Evolutionary conservation across 495 filamentous ascomycete genomes (phyloP).

Genomic region (Terfezia boudieri): DNA sequence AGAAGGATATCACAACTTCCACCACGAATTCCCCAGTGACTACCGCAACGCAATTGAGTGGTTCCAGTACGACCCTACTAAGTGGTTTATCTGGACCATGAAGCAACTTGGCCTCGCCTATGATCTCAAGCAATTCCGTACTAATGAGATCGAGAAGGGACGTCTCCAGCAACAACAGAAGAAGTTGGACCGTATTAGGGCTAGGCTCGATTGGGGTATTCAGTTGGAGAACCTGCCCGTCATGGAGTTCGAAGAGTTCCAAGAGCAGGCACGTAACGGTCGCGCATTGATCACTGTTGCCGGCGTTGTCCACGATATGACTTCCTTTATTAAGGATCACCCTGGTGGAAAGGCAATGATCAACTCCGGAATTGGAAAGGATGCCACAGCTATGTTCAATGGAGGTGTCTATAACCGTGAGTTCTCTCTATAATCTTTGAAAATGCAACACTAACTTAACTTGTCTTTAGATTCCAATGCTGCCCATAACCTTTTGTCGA

Average conservation of each 20-base stretch:
- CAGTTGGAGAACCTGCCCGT: conserved; percentile 88
- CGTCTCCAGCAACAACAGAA: conserved; percentile 93
- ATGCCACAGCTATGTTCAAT: conserved; percentile 98
- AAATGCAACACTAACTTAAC: too few relatives aligned
- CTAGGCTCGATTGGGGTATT: conserved; percentile 81
- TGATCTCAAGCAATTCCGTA: conserved; percentile 89
- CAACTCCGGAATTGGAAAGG: conserved; percentile 79
- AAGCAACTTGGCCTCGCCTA: conserved; percentile 88
- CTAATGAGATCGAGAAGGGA: conserved; percentile 98
- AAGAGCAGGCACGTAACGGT: conserved; percentile 69
- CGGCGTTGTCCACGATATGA: conserved; percentile 89
- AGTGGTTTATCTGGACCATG: conserved; percentile 88
- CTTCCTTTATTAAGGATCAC: conserved; percentile 88
- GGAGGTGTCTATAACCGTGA: conserved; percentile 76
- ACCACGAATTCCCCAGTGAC: conserved; percentile 97
- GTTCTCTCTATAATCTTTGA: background rate
- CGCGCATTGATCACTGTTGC: conserved; percentile 72
- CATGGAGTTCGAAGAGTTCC: conserved; percentile 89
- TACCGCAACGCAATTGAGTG: conserved; percentile 97
- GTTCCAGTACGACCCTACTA: conserved; percentile 98
- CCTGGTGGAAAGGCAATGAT: conserved; percentile 95
- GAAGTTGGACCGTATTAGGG: conserved; percentile 93
- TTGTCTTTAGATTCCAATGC: conserved; percentile 49
- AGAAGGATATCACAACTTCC: conserved; percentile 99
- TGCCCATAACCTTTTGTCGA: conserved; percentile 89